Evolutionary conservation across 148 eudicot species (phyloP).

Genomic region (Amaranthus hypochondriacus): DNA sequence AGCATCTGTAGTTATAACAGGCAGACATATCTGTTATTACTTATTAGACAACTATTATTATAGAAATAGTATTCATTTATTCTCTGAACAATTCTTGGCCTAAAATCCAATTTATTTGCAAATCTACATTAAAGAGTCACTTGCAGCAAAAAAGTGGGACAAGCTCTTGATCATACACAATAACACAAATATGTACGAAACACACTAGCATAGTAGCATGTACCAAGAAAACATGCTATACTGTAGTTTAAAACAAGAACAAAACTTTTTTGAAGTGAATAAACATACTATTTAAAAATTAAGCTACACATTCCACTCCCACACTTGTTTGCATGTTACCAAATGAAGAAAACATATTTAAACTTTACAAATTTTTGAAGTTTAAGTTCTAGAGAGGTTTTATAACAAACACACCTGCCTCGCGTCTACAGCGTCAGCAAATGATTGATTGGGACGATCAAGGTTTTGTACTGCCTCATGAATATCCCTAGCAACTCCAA

Average conservation of each 20-base stretch:
- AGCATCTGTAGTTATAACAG: not conserved
- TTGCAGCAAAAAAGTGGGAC: not conserved
- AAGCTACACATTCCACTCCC: not conserved
- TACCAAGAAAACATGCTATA: not conserved
- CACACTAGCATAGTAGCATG: not conserved
- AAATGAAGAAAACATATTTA: not conserved
- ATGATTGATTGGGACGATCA: conserved; percentile 63
- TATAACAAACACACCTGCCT: conserved; percentile 62
- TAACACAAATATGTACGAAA: not conserved
- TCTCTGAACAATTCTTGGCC: not conserved
- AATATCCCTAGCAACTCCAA: conserved; percentile 58
- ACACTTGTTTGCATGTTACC: not conserved
- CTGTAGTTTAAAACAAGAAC: no score
- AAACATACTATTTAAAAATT: no score
- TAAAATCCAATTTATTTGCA: not conserved
- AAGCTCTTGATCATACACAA: not conserved
- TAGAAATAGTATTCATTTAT: not conserved
- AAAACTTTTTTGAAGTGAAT: no score
- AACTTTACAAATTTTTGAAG: not conserved
- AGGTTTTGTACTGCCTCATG: conserved; percentile 70
- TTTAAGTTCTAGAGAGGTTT: not conserved
- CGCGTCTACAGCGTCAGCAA: conserved; percentile 90
- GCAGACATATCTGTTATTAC: not conserved
- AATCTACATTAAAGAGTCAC: not conserved
- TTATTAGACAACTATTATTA: not conserved